These are phyloP conservation scores for Agaricus subrufescens DNA, from an alignment of 768 basidiomycete species.

Conservation along the genomic window DNA sequence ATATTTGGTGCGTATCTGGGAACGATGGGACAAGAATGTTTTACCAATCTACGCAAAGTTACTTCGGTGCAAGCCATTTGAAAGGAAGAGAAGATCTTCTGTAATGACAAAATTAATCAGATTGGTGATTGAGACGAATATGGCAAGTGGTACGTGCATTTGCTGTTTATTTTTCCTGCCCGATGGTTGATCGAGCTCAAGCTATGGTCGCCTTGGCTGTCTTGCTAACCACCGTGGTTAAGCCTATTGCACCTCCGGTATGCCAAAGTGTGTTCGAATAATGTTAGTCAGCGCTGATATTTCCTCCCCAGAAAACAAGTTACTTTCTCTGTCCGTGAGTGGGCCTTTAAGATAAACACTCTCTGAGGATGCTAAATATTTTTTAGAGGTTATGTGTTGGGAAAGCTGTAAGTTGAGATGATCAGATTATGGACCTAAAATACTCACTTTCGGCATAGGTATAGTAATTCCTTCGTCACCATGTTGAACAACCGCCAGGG, in stretches of 20 bases:
- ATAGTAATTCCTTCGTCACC: constrained; percentile 9
- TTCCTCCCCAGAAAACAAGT: neutral
- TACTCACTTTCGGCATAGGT: neutral
- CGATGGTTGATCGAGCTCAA: neutral
- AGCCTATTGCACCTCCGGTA: constrained; percentile 8
- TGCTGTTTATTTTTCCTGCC: neutral
- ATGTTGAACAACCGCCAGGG: constrained; percentile 9
- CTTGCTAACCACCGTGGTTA: constrained; percentile 1
- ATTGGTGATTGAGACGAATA: constrained; percentile 6
- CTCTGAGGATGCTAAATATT: neutral
- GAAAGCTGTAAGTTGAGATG: constrained; percentile 3
- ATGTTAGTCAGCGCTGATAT: neutral
- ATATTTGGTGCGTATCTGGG: neutral
- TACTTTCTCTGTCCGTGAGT: constrained; percentile 11
- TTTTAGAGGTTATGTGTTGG: constrained; percentile 6
- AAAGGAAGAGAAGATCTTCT: neutral
- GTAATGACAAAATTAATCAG: constrained; percentile 2
- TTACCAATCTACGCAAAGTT: neutral
- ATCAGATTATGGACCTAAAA: neutral
- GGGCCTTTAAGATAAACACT: neutral
- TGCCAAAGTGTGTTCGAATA: neutral
- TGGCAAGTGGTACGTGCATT: constrained; percentile 1
- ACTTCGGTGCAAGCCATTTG: neutral
- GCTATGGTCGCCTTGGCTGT: constrained; percentile 5
- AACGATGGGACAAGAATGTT: neutral